phyloP scores from a whole-genome alignment of 257 asterid species.

The Plantago major region DNA sequence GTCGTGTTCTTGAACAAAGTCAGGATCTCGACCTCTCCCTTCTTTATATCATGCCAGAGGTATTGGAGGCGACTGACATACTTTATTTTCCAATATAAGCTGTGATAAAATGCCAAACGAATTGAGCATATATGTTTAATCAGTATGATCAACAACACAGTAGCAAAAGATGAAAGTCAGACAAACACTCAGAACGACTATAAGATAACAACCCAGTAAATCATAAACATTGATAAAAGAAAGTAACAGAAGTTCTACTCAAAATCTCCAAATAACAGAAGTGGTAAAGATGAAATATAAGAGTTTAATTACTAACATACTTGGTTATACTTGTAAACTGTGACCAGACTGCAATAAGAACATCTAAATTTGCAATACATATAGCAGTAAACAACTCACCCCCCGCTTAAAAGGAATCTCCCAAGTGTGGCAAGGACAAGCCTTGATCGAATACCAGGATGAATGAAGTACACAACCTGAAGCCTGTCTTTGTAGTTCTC shows the following conservation, averaged over 20 bases:
- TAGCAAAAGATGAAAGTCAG: too few relatives aligned
- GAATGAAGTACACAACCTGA: slow-evolving; percentile 75
- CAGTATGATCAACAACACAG: too few relatives aligned
- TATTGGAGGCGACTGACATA: slow-evolving; percentile 87
- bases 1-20: slow-evolving; percentile 74
- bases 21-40: slow-evolving; percentile 72
- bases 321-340: not conserved
- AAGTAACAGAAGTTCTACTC: slow-evolving; percentile 2
- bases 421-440: slow-evolving; percentile 88
- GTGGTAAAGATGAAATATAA: too few relatives aligned
- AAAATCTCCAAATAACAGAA: not conserved
- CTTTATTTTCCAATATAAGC: slow-evolving; percentile 90
- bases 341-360: not conserved
- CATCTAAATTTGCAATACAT: not conserved
- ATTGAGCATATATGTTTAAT: slow-evolving; percentile 7
- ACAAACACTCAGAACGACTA: too few relatives aligned
- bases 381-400: slow-evolving; percentile 44
- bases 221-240: not conserved
- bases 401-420: slow-evolving; percentile 80
- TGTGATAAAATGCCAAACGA: slow-evolving; percentile 17
- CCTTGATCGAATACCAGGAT: slow-evolving; percentile 88
- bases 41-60: slow-evolving; percentile 88
- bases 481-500: slow-evolving; percentile 73
- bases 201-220: too few relatives aligned
- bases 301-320: too few relatives aligned